Conservation (phyloP, 2,329 filamentous ascomycete genomes). For the Penicillium sp. region DNA sequence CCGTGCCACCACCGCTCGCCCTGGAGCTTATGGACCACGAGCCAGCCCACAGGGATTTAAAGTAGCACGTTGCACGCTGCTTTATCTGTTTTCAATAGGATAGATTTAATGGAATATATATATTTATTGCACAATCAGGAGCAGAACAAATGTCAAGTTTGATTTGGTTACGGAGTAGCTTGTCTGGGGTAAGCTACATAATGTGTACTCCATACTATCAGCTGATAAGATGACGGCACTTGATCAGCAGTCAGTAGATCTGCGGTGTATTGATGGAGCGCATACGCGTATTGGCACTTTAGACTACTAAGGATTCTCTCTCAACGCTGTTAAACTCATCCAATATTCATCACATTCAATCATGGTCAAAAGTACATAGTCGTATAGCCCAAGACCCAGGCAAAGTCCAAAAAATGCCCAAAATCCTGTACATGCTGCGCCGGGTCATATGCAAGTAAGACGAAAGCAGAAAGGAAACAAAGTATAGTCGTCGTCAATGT, state of each 20-base stretch:
- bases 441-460: conserved; percentile 25
- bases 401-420: conserved; percentile 7
- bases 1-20: conserved; percentile 9
- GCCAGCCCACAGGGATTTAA: not conserved
- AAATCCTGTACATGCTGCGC: conserved; percentile 26
- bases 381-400: conserved; percentile 18
- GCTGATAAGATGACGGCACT: not conserved
- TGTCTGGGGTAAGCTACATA: not conserved
- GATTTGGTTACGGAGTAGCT: not conserved
- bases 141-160: not conserved
- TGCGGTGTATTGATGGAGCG: not conserved
- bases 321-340: not conserved
- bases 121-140: no score
- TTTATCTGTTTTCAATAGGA: not conserved
- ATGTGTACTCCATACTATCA: not conserved
- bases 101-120: not conserved
- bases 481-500: conserved; percentile 22
- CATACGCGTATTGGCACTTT: not conserved
- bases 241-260: not conserved
- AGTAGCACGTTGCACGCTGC: not conserved
- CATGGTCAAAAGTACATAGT: conserved; percentile 21
- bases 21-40: not conserved
- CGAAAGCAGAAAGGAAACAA: conserved; percentile 12
- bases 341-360: conserved; percentile 21
- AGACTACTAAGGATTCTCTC: not conserved